Conservation (phyloP, 306 rosid genomes). For the Phaseolus lunatus region DNA sequence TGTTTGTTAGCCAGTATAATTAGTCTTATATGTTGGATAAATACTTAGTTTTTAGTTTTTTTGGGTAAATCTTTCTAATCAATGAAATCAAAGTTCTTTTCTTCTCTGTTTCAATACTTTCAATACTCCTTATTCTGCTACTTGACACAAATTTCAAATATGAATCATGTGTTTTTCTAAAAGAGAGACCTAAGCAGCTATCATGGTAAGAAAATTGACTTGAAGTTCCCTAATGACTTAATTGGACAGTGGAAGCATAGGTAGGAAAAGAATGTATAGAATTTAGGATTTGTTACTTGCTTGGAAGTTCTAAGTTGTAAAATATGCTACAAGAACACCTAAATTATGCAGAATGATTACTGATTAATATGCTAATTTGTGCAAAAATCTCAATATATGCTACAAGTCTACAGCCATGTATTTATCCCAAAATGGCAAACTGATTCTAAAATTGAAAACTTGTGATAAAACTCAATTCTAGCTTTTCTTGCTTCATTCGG, state of each 20-base stretch:
- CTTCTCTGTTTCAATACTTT: no score
- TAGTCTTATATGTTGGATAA: no score
- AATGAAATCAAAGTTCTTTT: no score
- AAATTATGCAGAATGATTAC: not conserved
- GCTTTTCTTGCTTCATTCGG: not conserved
- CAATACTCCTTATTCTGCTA: not conserved
- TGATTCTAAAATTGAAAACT: constrained; percentile 17
- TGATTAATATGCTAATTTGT: not conserved
- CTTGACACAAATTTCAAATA: not conserved
- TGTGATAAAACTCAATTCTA: not conserved
- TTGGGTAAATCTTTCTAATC: no score
- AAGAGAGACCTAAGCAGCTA: not conserved
- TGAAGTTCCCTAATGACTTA: not conserved
- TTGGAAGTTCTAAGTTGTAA: not conserved
- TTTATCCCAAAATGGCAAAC: not conserved
- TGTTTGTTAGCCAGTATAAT: no score
- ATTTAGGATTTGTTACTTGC: not conserved
- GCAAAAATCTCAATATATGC: not conserved
- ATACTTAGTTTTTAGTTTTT: no score
- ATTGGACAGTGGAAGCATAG: not conserved
- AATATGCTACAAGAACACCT: not conserved
- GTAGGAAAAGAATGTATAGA: not conserved
- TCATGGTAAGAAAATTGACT: not conserved
- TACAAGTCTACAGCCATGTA: not conserved
- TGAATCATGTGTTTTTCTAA: not conserved